These are phyloP conservation scores for Aureobasidium sp. DNA, from an alignment of 2,329 filamentous ascomycete genomes.

Conservation along the genomic window DNA sequence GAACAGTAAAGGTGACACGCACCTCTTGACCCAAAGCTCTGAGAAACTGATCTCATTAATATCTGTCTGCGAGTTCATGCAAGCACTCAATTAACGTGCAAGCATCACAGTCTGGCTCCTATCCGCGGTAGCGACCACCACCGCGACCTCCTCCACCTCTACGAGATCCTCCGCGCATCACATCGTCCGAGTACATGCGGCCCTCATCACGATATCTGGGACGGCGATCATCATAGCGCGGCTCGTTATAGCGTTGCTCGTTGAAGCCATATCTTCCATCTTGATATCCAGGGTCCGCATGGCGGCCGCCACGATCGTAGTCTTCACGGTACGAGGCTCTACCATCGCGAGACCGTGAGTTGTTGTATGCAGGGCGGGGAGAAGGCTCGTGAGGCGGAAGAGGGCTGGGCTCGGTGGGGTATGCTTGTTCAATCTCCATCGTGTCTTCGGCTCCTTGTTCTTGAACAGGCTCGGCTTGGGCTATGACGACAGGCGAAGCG, in stretches of 20 bases:
- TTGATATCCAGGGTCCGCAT: constrained; percentile 32
- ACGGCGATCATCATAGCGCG: constrained; percentile 17
- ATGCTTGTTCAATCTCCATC: constrained; percentile 39
- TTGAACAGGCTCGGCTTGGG: background rate
- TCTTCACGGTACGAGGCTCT: constrained; percentile 23
- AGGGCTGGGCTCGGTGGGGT: constrained; percentile 22
- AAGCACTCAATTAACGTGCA: background rate
- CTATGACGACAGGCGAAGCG: background rate
- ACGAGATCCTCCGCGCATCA: constrained; percentile 16
- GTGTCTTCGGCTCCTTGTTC: constrained; percentile 25
- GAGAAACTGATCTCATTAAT: background rate
- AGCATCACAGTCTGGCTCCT: background rate
- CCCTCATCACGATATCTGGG: constrained; percentile 23
- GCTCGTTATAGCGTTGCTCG: constrained; percentile 21
- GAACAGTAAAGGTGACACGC: background rate
- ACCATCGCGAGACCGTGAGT: constrained; percentile 20
- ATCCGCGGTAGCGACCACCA: constrained; percentile 23
- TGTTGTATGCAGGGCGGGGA: constrained; percentile 17
- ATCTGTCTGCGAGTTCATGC: background rate
- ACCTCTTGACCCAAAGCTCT: background rate
- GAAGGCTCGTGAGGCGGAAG: constrained; percentile 23
- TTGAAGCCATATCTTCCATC: constrained; percentile 40
- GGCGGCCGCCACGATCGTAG: constrained; percentile 20
- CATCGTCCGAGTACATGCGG: constrained; percentile 26
- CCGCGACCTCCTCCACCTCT: constrained; percentile 21